Percentiles rank a stretch among this genome's conserved stretches.
Conservation (phyloP, 768 basidiomycete species). For the Roridomyces roridus region DNA sequence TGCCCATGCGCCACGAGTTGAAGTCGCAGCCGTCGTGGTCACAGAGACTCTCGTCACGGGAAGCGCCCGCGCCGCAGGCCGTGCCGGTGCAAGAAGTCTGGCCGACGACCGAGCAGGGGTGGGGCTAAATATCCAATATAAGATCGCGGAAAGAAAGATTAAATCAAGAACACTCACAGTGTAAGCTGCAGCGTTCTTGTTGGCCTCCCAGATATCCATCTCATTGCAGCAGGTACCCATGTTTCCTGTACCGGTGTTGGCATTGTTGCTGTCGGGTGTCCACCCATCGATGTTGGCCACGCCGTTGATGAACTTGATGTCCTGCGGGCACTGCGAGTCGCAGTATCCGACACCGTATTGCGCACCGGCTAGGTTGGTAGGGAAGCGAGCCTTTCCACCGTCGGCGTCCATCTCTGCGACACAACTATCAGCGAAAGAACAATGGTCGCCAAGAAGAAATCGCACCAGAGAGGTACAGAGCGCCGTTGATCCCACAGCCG, state of each 20-base stretch:
- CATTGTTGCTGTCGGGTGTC: constrained; percentile 25
- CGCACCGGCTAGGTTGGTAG: too few relatives aligned
- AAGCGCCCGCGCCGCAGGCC: constrained; percentile 38
- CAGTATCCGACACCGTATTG: constrained; percentile 28
- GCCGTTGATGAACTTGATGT: constrained; percentile 56
- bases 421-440: too few relatives aligned
- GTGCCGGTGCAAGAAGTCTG: constrained; percentile 41
- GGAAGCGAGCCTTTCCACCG: constrained; percentile 31
- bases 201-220: constrained; percentile 57
- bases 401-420: too few relatives aligned
- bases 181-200: constrained; percentile 44
- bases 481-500: constrained; percentile 65
- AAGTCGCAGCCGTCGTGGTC: constrained; percentile 55
- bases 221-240: constrained; percentile 49
- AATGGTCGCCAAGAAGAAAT: constrained; percentile 39
- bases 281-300: constrained; percentile 52
- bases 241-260: constrained; percentile 45
- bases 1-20: constrained; percentile 56
- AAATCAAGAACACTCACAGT: constrained; percentile 23
- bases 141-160: constrained; percentile 37
- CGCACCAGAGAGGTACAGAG: constrained; percentile 55
- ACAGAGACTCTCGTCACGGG: constrained; percentile 27
- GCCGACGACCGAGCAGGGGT: too few relatives aligned
- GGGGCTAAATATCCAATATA: constrained; percentile 7
- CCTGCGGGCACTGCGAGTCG: constrained; percentile 48